phyloP scores from a whole-genome alignment of 225 moss, liverwort and hornwort species.

The Polytrichum formosum region DNA sequence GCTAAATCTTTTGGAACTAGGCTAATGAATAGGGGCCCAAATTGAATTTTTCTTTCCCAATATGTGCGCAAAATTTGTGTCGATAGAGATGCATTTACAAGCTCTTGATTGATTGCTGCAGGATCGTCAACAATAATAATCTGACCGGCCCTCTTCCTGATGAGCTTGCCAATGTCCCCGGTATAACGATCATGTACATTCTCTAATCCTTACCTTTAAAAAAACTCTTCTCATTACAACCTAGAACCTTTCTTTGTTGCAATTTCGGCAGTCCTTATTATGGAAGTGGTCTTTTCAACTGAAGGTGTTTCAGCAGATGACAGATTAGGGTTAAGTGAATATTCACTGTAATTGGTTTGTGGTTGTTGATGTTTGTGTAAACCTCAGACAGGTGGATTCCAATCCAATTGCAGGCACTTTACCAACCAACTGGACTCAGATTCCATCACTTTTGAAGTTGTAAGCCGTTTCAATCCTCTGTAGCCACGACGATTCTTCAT shows the following conservation, averaged over 20 bases:
- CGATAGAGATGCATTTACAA: too few species aligned
- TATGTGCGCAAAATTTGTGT: too few species aligned
- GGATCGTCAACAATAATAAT: conserved; percentile 53
- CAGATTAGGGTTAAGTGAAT: too few species aligned
- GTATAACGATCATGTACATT: conserved; percentile 63
- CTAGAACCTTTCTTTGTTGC: neutral
- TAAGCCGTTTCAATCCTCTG: conserved; percentile 31
- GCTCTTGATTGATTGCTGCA: conserved; percentile 8
- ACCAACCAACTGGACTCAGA: conserved; percentile 33
- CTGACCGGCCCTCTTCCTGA: conserved; percentile 47
- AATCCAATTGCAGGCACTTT: conserved; percentile 45
- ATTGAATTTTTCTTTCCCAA: too few species aligned
- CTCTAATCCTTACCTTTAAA: neutral
- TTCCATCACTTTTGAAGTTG: conserved; percentile 52
- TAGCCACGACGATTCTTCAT: neutral
- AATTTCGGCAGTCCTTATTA: neutral
- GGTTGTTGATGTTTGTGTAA: neutral
- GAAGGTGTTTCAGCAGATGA: too few species aligned
- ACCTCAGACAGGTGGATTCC: conserved; percentile 67
- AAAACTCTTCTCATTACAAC: too few species aligned
- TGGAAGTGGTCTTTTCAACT: neutral
- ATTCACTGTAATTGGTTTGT: neutral
- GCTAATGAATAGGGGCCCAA: too few species aligned
- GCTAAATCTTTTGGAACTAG: too few species aligned
- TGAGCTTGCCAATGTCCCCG: conserved; percentile 29